Percentiles rank a stretch among this genome's conserved stretches.
These are phyloP conservation scores for Sporothrix pseudoabietina DNA, from an alignment of 2,329 filamentous ascomycete species.

Conservation along the genomic window DNA sequence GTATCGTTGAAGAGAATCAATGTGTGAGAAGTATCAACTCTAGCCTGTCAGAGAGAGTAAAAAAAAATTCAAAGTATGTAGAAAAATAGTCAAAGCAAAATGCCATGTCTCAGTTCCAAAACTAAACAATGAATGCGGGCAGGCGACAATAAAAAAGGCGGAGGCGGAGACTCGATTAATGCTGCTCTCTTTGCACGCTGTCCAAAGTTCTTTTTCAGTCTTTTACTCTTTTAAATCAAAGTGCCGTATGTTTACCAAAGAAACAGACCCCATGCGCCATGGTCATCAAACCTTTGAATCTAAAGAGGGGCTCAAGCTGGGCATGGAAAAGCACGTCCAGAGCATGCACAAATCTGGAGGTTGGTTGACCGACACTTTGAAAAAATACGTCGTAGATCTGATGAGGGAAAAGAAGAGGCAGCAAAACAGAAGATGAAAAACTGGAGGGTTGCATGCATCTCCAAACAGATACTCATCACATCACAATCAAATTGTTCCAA, in stretches of 20 bases:
- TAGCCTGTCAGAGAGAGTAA: neutral
- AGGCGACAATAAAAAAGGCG: constrained; percentile 4
- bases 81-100: neutral
- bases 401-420: neutral
- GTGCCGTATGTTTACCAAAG: neutral
- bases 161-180: constrained; percentile 11
- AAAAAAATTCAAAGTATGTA: neutral
- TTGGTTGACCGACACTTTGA: neutral
- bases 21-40: neutral
- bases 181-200: neutral
- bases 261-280: neutral
- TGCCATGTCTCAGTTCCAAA: neutral
- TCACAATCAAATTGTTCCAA: neutral
- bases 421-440: neutral
- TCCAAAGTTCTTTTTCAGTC: too few relatives aligned
- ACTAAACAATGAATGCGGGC: neutral
- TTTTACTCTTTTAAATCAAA: neutral
- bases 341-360: neutral
- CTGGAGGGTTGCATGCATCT: neutral
- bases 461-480: neutral
- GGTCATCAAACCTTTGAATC: neutral
- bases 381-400: neutral
- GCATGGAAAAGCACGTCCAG: neutral
- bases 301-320: neutral
- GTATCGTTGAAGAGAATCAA: neutral